Base-by-base conservation (phyloP, 2,329 filamentous ascomycete genomes). In the Paraconiothyrium brasiliense region DNA sequence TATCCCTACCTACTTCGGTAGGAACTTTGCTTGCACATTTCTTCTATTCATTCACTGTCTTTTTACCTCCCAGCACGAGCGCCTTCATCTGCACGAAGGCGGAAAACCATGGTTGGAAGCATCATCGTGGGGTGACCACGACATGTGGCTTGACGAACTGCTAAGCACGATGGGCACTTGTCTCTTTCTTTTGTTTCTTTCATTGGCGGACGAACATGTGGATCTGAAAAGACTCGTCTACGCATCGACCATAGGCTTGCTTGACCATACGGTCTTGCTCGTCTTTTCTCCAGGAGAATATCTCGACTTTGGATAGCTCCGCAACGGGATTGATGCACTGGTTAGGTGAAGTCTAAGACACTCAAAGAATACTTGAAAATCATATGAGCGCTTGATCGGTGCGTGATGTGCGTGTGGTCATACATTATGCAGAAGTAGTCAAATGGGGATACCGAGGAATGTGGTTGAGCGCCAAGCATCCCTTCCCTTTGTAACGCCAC, bases 401-500 rank as follows among this genome's bases (percentile, higher is more conserved):
- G 22, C 24, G 52, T 44, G 39, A 44, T 39, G 24, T 44, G 16
- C n/a, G 24, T 43, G 49, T 10, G 43, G 43, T 46, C 6, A 20
- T 46, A 46, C 43, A 20, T 6, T 9, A 46, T 20, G 7, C 20
- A 24, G 43, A 20, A 24, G 22, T 20, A 24, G 20, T 20, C 43
- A 13, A 14, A 46, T 22, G 43, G 20, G 20, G 43, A 9, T 20
- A 46, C 20, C 43, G 43, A 46, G 43, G 43, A 20, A 46, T 46
- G 43, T 46, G 43, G 43, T 46, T 46, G 43, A 14, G 44, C 32
- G 47, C 54, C 44, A 57, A 57, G 47, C 24, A 46, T 11, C 20
- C 22, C 46, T 32, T 58, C 32, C 35, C 39, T 46, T 55, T 55
- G 52, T 56, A 56, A 39, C 34, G 48, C 55, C 59, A 61, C 59